Percentiles rank a stretch among this genome's conserved stretches.
These are phyloP conservation scores for Tolypocladium amazonense DNA, from an alignment of 2,329 filamentous ascomycete species.

Conservation along the genomic window DNA sequence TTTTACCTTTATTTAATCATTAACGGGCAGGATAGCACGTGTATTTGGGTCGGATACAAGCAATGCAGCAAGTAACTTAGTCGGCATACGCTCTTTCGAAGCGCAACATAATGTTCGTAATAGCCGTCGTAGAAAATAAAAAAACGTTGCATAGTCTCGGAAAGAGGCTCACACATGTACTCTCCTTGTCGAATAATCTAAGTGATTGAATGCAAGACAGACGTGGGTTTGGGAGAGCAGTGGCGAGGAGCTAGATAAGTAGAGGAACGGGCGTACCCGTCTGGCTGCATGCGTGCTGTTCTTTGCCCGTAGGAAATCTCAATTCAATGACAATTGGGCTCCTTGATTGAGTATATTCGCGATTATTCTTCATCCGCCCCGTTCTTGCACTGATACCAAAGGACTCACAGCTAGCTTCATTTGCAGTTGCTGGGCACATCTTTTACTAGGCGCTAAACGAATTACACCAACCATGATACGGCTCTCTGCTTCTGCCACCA, in stretches of 20 bases:
- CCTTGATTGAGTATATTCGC: background rate
- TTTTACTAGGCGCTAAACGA: background rate
- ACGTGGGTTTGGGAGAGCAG: background rate
- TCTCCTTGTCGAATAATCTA: background rate
- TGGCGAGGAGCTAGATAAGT: background rate
- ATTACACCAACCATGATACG: no score
- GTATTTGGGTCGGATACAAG: background rate
- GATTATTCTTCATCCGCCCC: no score
- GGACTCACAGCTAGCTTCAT: background rate
- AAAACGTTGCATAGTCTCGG: background rate
- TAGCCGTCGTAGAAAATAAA: background rate
- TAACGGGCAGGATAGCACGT: background rate
- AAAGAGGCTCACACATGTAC: background rate
- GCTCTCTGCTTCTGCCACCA: background rate
- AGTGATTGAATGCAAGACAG: background rate
- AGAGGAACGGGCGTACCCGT: background rate
- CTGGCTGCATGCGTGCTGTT: background rate
- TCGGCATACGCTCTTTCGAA: background rate
- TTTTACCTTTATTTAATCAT: background rate
- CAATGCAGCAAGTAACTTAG: background rate
- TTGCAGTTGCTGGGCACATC: background rate
- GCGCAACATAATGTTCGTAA: background rate
- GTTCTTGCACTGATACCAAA: background rate
- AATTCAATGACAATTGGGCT: background rate
- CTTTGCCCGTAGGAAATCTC: background rate